phyloP scores from a whole-genome alignment of 2,329 filamentous ascomycete species.

The Tympanopsis confertula region DNA sequence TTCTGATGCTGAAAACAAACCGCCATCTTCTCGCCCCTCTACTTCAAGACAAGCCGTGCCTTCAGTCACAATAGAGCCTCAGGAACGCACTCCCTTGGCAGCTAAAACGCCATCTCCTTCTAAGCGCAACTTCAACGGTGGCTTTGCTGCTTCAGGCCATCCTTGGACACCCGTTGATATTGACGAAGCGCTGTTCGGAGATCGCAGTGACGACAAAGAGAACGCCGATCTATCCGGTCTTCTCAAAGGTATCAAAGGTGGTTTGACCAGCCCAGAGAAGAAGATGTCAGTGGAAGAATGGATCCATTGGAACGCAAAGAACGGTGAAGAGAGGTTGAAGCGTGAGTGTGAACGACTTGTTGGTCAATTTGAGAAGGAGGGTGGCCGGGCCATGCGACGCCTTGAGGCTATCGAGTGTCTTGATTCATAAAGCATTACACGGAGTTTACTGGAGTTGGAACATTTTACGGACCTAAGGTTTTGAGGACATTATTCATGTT shows the following conservation, averaged over 20 bases:
- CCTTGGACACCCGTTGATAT: conserved; percentile 69
- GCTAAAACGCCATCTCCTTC: conserved; percentile 46
- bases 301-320: conserved; percentile 70
- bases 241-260: conserved; percentile 38
- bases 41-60: conserved; percentile 19
- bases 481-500: too few relatives aligned
- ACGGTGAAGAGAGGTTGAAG: conserved; percentile 70
- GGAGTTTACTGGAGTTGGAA: too few relatives aligned
- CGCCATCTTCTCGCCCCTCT: conserved; percentile 54
- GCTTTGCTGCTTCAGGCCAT: conserved; percentile 39
- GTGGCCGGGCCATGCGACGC: conserved; percentile 62
- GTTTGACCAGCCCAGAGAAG: conserved; percentile 66
- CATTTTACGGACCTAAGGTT: too few relatives aligned
- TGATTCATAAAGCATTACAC: not conserved
- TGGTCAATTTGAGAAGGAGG: conserved; percentile 71
- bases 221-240: conserved; percentile 34
- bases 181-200: conserved; percentile 52
- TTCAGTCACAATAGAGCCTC: conserved; percentile 28
- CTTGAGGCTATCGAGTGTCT: conserved; percentile 44
- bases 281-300: conserved; percentile 90
- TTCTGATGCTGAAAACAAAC: conserved; percentile 70
- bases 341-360: conserved; percentile 77
- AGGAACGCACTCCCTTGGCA: conserved; percentile 29
- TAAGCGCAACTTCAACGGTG: conserved; percentile 43
- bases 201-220: conserved; percentile 35